phyloP scores from a whole-genome alignment of 2,329 filamentous ascomycete genomes.

The Aspergillus sp. region DNA sequence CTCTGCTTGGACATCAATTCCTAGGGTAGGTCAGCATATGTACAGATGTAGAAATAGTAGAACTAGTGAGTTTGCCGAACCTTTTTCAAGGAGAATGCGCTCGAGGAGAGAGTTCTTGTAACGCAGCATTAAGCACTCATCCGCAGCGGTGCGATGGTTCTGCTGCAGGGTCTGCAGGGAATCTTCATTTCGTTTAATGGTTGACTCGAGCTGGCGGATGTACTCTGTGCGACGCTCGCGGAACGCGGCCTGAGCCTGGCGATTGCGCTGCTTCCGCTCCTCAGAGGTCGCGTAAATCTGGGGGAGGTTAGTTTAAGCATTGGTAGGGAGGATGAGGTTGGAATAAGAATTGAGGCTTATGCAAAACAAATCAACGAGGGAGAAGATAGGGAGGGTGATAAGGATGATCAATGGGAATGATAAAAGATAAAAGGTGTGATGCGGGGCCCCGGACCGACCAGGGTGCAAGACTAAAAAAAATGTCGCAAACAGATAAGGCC shows the following conservation, averaged over 20 bases:
- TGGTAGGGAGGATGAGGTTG: background rate
- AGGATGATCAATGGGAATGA: conserved; percentile 20
- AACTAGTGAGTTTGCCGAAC: conserved; percentile 45
- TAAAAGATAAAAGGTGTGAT: conserved; percentile 25
- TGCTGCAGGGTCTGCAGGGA: conserved; percentile 89
- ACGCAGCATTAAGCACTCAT: conserved; percentile 95
- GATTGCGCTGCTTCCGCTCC: conserved; percentile 95
- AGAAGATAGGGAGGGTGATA: conserved; percentile 15
- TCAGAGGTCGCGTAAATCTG: conserved; percentile 99
- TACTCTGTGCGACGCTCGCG: conserved; percentile 96
- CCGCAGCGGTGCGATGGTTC: conserved; percentile 88
- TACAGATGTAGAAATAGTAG: conserved; percentile 2
- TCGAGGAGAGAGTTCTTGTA: conserved; percentile 98
- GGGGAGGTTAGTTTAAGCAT: conserved; percentile 15
- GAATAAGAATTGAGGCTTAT: conserved; percentile 9
- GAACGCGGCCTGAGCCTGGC: conserved; percentile 96
- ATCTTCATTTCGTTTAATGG: conserved; percentile 95
- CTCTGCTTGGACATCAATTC: conserved; percentile 96
- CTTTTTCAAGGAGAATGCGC: conserved; percentile 93
- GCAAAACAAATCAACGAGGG: conserved; percentile 8
- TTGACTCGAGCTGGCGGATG: conserved; percentile 97
- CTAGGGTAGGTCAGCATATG: conserved; percentile 45
- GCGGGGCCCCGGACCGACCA: conserved; percentile 31
- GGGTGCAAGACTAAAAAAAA: conserved; percentile 14
- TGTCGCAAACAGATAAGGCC: conserved; percentile 11